Evolutionary conservation across 169 alveolate species (phyloP), one percentile per base, ranked within the genome.

Genomic region (Cryptosporidium viatorum): DNA sequence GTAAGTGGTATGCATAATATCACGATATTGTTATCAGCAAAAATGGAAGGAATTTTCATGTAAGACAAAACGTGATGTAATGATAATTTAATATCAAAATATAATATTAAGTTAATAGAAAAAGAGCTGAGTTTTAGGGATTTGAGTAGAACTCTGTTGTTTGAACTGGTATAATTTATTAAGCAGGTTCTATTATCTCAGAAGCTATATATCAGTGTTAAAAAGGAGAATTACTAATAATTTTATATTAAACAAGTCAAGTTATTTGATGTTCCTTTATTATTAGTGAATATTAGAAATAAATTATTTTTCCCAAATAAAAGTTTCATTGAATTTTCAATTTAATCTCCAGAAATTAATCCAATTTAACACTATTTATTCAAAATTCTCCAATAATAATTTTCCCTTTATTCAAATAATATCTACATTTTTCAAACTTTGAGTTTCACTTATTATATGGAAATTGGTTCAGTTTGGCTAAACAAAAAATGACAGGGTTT

Each of bases 51-150:
- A 73, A 23, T 52, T 52, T 73, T 73, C 80, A 80, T 80, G 89
- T 50, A 80, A 80, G 89, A 80, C 89, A 80, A 14, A 59, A 80
- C 89, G 89, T 80, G 89, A n/a, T 80, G 29, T 29, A 35, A 21
- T 37, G 18, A 65, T 59, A 59, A 10, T 59, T 26, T 14, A 35
- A 7, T 65, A 65, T 65, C 41, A 65, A 37, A 55, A 18, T 33
- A 65, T 65, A 65, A n/a, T 73, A 48, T n/a, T 70, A n/a, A 45
- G 9, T 60, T 51, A 43, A 43, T 18, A 18, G 14, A 69, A 10
- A 26, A 4, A 70, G 0, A 55, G 39, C 37, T 55, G 35, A n/a
- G 21, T 55, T 55, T 55, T 23, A 55, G 39, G 67, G 21, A 55
- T 55, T 55, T 26, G 12, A 43, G 67, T 6, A 33, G 6, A 7